Evolutionary conservation across 2,329 filamentous ascomycete genomes (phyloP), one percentile per base, ranked within the genome.

Genomic region (Xylaria sp.): DNA sequence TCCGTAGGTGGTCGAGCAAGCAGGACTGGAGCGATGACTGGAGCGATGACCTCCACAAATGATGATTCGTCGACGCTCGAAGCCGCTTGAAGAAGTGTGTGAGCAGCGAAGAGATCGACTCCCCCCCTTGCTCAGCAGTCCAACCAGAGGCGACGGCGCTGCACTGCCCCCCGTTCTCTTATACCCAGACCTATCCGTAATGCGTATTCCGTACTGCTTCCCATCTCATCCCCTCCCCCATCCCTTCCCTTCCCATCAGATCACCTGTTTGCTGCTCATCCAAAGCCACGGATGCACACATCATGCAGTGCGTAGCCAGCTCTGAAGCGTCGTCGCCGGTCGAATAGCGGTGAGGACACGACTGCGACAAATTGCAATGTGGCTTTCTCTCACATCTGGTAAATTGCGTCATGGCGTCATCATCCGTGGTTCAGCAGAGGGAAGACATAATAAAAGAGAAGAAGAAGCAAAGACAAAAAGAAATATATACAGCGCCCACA

Each of bases 291-390:
- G 57, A 61, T 59, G 56, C 59, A 50, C 47, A 54, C 60, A 58
- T 58, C 39, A 63, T 63, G 61, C 61, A 52, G 49, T 51, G 53
- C 55, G 16, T 46, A 34, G 8, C 18, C 58, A 56, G 58, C 52
- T 59, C 54, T 53, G 53, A 46, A 35, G 34, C 47, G 59, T 19
- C 48, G 50, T 58, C 53, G 57, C 57, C 55, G 55, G 52, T 62
- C 42, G 58, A 62, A 50, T 46, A 57, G 62, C 62, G 62, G 62
- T 64, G 62, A 62, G 57, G 35, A 16, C 37, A 42, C 37, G 37
- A 46, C 35, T 35, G 54, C n/a, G 23, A 16, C 50, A 52, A 42
- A 4, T 37, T 53, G 18, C 50, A 52, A 42, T 11, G 51, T 53
- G 49, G 54, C 48, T 52, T 57, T 23, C 47, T 51, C 39, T 42